Percentiles rank a stretch among this genome's conserved stretches.
Evolutionary conservation across 2,329 filamentous ascomycete species (phyloP).

Genomic region (Penicillium sp.): DNA sequence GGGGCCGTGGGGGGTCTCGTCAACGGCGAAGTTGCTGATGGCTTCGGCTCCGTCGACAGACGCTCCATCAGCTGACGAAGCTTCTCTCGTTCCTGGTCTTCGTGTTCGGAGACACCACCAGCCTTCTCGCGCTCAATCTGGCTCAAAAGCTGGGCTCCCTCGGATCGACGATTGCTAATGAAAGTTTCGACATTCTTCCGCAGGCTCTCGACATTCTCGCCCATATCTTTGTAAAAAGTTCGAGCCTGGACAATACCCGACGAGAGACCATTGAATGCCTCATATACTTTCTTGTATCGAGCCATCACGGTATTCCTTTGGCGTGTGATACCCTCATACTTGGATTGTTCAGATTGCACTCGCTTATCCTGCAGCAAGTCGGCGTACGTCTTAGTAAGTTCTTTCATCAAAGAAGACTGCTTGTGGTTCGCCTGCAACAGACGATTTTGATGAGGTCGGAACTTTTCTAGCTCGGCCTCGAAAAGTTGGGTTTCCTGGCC

Average conservation of each 20-base stretch:
- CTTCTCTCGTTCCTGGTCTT: constrained; percentile 82
- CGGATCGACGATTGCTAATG: constrained; percentile 87
- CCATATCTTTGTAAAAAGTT: constrained; percentile 94
- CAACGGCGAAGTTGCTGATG: constrained; percentile 30
- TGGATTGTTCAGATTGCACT: constrained; percentile 89
- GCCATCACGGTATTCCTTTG: constrained; percentile 78
- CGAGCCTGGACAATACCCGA: constrained; percentile 85
- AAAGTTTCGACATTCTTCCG: constrained; percentile 97
- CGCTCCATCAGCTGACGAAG: constrained; percentile 90
- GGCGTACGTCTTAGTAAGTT: constrained; percentile 84
- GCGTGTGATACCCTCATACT: constrained; percentile 84
- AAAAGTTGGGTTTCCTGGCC: constrained; percentile 92
- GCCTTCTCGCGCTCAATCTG: constrained; percentile 81
- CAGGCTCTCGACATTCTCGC: constrained; percentile 85
- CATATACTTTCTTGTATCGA: constrained; percentile 87
- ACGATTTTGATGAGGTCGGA: constrained; percentile 86
- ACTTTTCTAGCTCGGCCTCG: constrained; percentile 96
- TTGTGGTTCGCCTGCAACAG: constrained; percentile 94
- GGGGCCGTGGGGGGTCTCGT: constrained; percentile 47
- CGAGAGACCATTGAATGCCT: constrained; percentile 86
- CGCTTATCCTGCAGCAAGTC: constrained; percentile 89
- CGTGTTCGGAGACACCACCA: constrained; percentile 57
- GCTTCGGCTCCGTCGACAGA: constrained; percentile 73
- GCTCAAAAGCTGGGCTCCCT: constrained; percentile 84
- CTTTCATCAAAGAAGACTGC: constrained; percentile 90